These are phyloP conservation scores for Phaffomyces thermotolerans DNA, from an alignment of 805 yeast genomes.

Conservation along the genomic window DNA sequence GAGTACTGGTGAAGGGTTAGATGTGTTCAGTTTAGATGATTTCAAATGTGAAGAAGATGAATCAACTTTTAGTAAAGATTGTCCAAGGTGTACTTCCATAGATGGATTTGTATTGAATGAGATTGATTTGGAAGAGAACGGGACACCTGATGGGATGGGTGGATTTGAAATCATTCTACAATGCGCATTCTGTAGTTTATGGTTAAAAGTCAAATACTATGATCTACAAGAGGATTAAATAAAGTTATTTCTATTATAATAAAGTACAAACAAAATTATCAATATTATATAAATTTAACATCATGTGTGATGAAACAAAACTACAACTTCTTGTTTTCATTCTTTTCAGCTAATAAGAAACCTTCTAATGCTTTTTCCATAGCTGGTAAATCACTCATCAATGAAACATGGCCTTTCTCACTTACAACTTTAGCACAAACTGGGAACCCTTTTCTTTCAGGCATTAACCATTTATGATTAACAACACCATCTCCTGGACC, in stretches of 20 bases:
- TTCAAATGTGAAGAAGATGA: constrained; percentile 35
- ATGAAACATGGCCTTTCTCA: constrained; percentile 68
- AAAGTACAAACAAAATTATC: neutral
- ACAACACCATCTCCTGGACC: constrained; percentile 95
- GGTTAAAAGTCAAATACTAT: constrained; percentile 70
- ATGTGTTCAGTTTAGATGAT: constrained; percentile 56
- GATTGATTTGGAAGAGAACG: constrained; percentile 47
- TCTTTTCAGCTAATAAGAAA: constrained; percentile 49
- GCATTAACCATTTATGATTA: constrained; percentile 75
- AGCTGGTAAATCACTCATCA: constrained; percentile 65
- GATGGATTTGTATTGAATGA: constrained; percentile 57
- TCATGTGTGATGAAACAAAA: no score
- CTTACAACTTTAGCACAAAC: constrained; percentile 62
- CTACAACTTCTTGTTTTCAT: no score
- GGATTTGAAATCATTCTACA: constrained; percentile 67
- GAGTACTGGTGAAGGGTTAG: constrained; percentile 60
- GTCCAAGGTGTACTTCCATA: constrained; percentile 57
- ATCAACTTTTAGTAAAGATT: constrained; percentile 41
- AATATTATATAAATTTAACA: neutral
- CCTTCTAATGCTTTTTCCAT: constrained; percentile 68
- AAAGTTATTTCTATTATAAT: no score
- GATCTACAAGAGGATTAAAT: constrained; percentile 25
- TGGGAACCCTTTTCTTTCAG: constrained; percentile 66
- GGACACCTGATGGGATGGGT: constrained; percentile 39
- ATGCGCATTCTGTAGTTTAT: constrained; percentile 76